Percentiles rank a stretch among this genome's conserved stretches.
Evolutionary conservation across 2,329 filamentous ascomycete genomes (phyloP).

Genomic region (Claviceps monticola): DNA sequence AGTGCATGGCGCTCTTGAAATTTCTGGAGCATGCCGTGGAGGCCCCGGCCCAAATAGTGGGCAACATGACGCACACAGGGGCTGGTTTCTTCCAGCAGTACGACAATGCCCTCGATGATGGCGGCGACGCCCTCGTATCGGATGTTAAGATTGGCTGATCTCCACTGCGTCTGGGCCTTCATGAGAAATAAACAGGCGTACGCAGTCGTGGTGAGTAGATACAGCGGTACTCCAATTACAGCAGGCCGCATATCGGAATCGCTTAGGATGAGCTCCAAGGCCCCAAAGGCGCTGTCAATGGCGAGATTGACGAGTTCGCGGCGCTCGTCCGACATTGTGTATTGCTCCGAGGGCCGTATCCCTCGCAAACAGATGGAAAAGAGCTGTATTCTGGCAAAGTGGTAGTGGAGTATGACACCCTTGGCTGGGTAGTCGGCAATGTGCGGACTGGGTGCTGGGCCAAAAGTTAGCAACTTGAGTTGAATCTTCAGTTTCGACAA

Average conservation of each 20-base stretch:
- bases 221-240: slow-evolving; percentile 18
- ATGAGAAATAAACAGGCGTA: slow-evolving; percentile 20
- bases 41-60: slow-evolving; percentile 16
- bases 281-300: slow-evolving; percentile 21
- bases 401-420: slow-evolving; percentile 33
- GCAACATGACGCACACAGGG: slow-evolving; percentile 16
- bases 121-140: slow-evolving; percentile 18
- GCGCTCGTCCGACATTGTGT: slow-evolving; percentile 29
- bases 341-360: slow-evolving; percentile 17
- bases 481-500: background rate
- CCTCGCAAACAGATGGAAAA: slow-evolving; percentile 33
- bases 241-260: slow-evolving; percentile 18
- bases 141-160: slow-evolving; percentile 13
- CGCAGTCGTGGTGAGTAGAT: slow-evolving; percentile 19
- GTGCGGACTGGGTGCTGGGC: slow-evolving; percentile 27
- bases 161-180: slow-evolving; percentile 19
- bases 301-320: slow-evolving; percentile 28
- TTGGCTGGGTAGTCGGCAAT: slow-evolving; percentile 35
- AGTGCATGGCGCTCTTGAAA: slow-evolving; percentile 11
- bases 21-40: slow-evolving; percentile 17
- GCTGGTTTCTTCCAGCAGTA: slow-evolving; percentile 12
- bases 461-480: background rate
- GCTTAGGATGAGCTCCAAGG: slow-evolving; percentile 16
- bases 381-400: slow-evolving; percentile 35
- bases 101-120: slow-evolving; percentile 14